phyloP scores from a whole-genome alignment of 305 asterid genomes.

The Fraxinus platypoda region DNA sequence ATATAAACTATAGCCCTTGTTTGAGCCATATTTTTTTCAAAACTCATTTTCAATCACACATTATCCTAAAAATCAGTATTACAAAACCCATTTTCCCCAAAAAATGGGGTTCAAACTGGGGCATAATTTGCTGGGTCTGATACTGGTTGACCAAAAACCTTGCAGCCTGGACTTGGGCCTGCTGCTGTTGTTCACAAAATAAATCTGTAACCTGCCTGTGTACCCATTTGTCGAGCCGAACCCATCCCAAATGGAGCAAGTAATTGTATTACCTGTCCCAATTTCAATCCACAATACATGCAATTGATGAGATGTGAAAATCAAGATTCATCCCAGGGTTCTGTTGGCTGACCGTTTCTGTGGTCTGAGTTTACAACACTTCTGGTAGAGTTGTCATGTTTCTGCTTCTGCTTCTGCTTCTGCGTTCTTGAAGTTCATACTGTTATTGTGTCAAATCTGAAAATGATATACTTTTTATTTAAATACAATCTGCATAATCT shows the following conservation, averaged over 20 bases:
- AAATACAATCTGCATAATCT: not conserved
- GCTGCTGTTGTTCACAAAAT: not conserved
- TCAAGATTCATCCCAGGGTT: not conserved
- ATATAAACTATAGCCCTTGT: not conserved
- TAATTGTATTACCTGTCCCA: not conserved
- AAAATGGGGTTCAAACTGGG: not conserved
- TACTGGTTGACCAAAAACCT: not conserved
- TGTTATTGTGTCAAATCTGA: not conserved
- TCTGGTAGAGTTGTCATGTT: not conserved
- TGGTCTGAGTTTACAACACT: conserved; percentile 9
- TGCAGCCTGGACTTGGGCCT: not conserved
- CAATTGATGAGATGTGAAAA: not conserved
- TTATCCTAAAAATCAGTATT: too few relatives aligned
- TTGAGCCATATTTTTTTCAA: not conserved
- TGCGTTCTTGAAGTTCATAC: conserved; percentile 15
- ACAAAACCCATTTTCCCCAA: not conserved
- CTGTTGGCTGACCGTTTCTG: not conserved
- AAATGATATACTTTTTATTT: not conserved
- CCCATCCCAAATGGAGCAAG: not conserved
- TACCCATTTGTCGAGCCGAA: not conserved
- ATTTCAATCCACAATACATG: not conserved
- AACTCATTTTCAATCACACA: not conserved
- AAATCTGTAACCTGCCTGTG: not conserved
- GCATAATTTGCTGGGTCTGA: not conserved
- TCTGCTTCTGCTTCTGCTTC: conserved; percentile 19